Evolutionary conservation across 768 basidiomycete species (phyloP).

Genomic region (Rhodosporidiobolus odoratus): DNA sequence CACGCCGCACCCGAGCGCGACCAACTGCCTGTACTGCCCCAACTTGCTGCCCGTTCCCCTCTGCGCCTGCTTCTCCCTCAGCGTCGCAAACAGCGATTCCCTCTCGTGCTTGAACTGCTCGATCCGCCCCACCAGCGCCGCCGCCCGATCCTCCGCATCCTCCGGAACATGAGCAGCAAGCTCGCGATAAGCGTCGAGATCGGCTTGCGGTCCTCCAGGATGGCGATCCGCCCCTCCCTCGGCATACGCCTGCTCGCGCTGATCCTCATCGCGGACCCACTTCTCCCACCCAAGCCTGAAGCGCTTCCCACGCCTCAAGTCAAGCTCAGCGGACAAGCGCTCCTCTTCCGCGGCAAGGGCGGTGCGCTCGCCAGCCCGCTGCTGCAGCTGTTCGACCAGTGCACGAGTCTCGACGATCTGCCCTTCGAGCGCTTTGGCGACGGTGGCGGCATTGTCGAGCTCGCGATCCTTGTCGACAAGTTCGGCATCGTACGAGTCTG

Average conservation of each 20-base stretch:
- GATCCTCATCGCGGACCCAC: slow-evolving; percentile 81
- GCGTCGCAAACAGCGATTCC: slow-evolving; percentile 62
- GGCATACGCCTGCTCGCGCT: slow-evolving; percentile 58
- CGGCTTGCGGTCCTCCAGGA: slow-evolving; percentile 15
- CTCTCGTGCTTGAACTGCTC: slow-evolving; percentile 62
- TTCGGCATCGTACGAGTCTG: slow-evolving; percentile 84
- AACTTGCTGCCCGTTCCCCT: slow-evolving; percentile 84
- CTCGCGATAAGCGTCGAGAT: slow-evolving; percentile 34
- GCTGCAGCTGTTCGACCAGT: neutral
- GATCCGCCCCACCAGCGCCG: slow-evolving; percentile 60
- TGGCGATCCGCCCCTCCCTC: neutral
- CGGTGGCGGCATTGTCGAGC: slow-evolving; percentile 51
- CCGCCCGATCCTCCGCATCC: slow-evolving; percentile 55
- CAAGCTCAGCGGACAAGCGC: slow-evolving; percentile 61
- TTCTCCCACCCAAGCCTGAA: slow-evolving; percentile 87
- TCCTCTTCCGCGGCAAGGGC: slow-evolving; percentile 60
- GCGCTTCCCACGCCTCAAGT: slow-evolving; percentile 69
- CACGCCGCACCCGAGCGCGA: slow-evolving; percentile 84
- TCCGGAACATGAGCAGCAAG: slow-evolving; percentile 51
- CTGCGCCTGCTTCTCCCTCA: slow-evolving; percentile 62
- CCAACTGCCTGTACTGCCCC: slow-evolving; percentile 78
- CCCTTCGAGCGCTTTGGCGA: slow-evolving; percentile 50
- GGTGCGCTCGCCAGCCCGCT: slow-evolving; percentile 54
- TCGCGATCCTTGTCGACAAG: slow-evolving; percentile 86
- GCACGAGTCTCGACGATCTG: neutral